Percentiles rank a stretch among this genome's conserved stretches.
phyloP scores from a whole-genome alignment of 768 basidiomycete genomes.

The Suillus hirtellus region DNA sequence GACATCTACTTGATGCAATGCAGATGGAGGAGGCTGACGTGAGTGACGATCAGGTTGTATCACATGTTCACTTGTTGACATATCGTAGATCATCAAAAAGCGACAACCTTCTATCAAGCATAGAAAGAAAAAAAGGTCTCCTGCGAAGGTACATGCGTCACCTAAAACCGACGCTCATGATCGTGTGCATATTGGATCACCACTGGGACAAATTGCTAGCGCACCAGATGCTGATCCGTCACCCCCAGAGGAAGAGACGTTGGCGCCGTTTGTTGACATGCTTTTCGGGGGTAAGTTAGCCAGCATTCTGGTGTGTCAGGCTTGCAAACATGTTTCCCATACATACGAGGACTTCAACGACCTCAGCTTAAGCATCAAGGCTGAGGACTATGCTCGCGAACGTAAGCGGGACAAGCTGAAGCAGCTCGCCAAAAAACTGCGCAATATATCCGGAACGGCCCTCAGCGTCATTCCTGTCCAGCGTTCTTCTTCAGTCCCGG shows the following conservation, averaged over 20 bases:
- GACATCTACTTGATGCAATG: constrained; percentile 88
- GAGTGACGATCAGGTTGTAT: constrained; percentile 25
- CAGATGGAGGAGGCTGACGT: constrained; percentile 95
- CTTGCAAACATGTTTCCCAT: constrained; percentile 90
- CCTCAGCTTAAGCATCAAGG: constrained; percentile 85
- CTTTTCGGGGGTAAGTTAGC: constrained; percentile 88
- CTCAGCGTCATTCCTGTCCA: constrained; percentile 34
- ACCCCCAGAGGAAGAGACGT: constrained; percentile 44
- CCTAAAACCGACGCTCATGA: constrained; percentile 2
- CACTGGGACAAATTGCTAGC: constrained; percentile 1
- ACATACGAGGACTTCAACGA: constrained; percentile 95
- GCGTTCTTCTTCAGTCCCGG: constrained; percentile 62
- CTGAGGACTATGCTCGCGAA: constrained; percentile 72
- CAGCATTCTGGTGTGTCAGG: constrained; percentile 90
- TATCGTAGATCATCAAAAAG: constrained; percentile 73
- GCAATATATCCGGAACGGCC: constrained; percentile 38
- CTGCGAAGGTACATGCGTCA: neutral
- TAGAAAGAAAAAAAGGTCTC: constrained; percentile 23
- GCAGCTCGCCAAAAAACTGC: constrained; percentile 67
- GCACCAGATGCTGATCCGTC: constrained; percentile 8
- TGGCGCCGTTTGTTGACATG: constrained; percentile 81
- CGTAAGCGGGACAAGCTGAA: constrained; percentile 79
- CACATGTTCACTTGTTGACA: constrained; percentile 9
- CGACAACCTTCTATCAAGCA: constrained; percentile 53
- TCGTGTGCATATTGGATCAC: constrained; percentile 2